Base-by-base conservation (phyloP, 345 rosid species). In the Toxicodendron radicans region DNA sequence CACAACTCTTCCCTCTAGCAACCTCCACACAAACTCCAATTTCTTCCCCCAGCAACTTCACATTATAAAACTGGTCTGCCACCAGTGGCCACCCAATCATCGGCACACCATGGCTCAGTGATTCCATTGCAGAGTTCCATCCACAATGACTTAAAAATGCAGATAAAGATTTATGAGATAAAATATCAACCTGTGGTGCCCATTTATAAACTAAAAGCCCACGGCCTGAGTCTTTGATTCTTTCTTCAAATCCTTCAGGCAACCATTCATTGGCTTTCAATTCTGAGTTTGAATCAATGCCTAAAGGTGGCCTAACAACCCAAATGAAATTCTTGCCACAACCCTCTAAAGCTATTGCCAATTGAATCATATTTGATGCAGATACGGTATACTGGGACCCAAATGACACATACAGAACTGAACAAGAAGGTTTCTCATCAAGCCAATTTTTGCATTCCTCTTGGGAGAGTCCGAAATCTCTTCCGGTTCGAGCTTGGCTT, bases 91-190 rank as follows among this genome's bases (percentile, higher is more conserved):
- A 83, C 27, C 77, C 81, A 3, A 80, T 12, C 0, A 83, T 7
- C 12, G 80, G 80, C 10, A 83, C 80, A 0, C 80, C 82, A 11
- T 75, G 13, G 58, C 68, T 75, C 1, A 80, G 77, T 7, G 86
- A 23, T 73, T 83, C 84, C 1, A 81, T 76, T 24, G 75, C 76
- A 1, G 86, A 83, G n/a, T 80, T 83, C 86, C 84, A 83, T 8
- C 84, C 80, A 23, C 84, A 80, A 20, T 83, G 84, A 45, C 82
- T 78, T 59, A 83, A 13, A 33, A 83, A 83, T 18, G 71, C 78
- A 41, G 78, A 72, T 4, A 59, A 30, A 1, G 82, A 78, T 30
- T 66, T 65, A 20, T 78, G 84, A 2, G 82, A 64, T 70, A 83
- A 27, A 16, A 83, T 83, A 2, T 81, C 78, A 6, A 70, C 33